Percentiles rank a stretch among this genome's conserved stretches.
Conservation (phyloP, 768 basidiomycete species). For the Gloeostereum incarnatum region DNA sequence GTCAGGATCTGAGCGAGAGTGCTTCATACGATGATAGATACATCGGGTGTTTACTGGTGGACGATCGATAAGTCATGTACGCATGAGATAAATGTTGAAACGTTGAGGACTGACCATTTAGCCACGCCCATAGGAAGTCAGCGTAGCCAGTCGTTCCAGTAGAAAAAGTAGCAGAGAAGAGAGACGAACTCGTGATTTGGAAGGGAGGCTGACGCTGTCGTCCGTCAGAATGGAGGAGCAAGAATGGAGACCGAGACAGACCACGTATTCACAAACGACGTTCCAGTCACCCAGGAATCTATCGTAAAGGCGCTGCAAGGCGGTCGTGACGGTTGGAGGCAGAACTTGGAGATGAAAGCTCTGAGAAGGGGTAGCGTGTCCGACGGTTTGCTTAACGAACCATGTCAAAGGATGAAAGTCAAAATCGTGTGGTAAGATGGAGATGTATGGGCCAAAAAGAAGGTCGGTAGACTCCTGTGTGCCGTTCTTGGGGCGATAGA, state of each 20-base stretch:
- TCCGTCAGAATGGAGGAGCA: background rate
- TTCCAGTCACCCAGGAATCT: conserved; percentile 56
- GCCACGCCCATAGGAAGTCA: conserved; percentile 84
- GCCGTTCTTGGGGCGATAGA: conserved; percentile 44
- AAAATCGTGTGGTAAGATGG: conserved; percentile 67
- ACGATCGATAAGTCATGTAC: conserved; percentile 2
- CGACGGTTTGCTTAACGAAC: conserved; percentile 27
- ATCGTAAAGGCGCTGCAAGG: conserved; percentile 30
- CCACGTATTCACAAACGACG: conserved; percentile 39
- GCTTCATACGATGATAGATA: conserved; percentile 58
- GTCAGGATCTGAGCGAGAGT: conserved; percentile 43
- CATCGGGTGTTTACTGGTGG: conserved; percentile 83
- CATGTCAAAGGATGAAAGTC: conserved; percentile 78
- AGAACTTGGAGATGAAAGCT: conserved; percentile 28
- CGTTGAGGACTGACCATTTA: conserved; percentile 55
- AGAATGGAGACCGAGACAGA: conserved; percentile 20
- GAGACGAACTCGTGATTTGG: background rate
- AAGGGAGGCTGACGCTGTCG: conserved; percentile 1
- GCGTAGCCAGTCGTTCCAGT: background rate
- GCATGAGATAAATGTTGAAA: too few relatives aligned
- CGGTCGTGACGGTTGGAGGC: conserved; percentile 34
- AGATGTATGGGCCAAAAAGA: conserved; percentile 69
- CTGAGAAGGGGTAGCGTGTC: conserved; percentile 9
- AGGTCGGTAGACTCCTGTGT: conserved; percentile 41
- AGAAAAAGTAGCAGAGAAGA: background rate